A percentile compares a stretch with the other conserved stretches of the same genome.
phyloP scores from a whole-genome alignment of 352 stramenopile species.

The Discostella stelligera region DNA sequence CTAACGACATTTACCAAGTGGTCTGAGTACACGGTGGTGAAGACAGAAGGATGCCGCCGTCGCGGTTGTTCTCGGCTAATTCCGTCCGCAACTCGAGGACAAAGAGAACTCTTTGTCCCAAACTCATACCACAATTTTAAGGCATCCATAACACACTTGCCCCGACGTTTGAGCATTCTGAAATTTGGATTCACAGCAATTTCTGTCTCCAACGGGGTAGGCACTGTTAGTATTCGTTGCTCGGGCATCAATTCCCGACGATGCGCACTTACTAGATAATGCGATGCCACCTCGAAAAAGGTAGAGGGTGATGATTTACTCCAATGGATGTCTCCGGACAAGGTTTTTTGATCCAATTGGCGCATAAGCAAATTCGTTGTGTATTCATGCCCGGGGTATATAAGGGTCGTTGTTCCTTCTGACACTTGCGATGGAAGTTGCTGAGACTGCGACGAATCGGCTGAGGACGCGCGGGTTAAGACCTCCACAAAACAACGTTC shows the following conservation, averaged over 20 bases:
- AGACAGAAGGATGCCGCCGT: conserved; percentile 37
- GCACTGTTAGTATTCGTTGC: conserved; percentile 64
- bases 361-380: conserved; percentile 66
- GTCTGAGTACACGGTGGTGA: conserved; percentile 69
- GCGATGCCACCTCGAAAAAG: conserved; percentile 74
- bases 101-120: conserved; percentile 22
- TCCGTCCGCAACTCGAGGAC: conserved; percentile 10
- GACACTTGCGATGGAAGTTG: background rate
- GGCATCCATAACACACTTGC: conserved; percentile 60
- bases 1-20: conserved; percentile 67
- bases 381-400: conserved; percentile 81
- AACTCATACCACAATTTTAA: conserved; percentile 66
- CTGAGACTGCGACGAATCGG: background rate
- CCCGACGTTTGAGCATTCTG: conserved; percentile 56
- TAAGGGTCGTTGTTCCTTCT: conserved; percentile 33
- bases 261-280: conserved; percentile 68
- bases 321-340: conserved; percentile 48
- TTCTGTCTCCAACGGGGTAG: conserved; percentile 62
- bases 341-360: conserved; percentile 60
- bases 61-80: conserved; percentile 19
- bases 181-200: conserved; percentile 69
- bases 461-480: conserved; percentile 31
- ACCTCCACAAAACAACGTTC: conserved; percentile 81
- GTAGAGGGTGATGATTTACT: conserved; percentile 57
- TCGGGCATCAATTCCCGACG: conserved; percentile 59